A percentile compares a stretch with the other conserved stretches of the same genome.
These are phyloP conservation scores for Dendrobium chrysotoxum DNA, from an alignment of 106 monocot species.

Conservation along the genomic window DNA sequence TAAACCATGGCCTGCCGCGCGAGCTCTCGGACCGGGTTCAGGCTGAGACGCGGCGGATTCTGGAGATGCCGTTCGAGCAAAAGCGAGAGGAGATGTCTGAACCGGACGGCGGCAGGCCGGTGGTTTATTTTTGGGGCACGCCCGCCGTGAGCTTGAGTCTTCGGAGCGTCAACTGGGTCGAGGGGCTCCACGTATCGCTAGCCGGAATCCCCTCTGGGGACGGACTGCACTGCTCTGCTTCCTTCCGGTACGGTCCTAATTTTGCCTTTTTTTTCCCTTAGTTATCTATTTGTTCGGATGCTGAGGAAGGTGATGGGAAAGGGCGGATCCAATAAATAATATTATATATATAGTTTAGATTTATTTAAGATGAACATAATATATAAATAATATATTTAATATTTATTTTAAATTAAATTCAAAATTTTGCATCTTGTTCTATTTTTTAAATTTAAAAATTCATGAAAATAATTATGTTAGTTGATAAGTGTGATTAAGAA, in stretches of 20 bases:
- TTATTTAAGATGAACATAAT: too few relatives aligned
- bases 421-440: too few relatives aligned
- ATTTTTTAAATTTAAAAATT: too few relatives aligned
- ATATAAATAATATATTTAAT: too few relatives aligned
- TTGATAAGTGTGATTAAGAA: too few relatives aligned
- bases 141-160: constrained; percentile 17
- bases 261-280: not conserved
- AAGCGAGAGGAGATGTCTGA: constrained; percentile 12
- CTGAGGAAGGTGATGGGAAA: too few relatives aligned
- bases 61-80: constrained; percentile 32
- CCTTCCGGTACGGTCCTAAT: not conserved
- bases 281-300: not conserved
- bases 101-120: not conserved
- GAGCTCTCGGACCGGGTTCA: constrained; percentile 19
- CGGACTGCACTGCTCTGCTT: not conserved
- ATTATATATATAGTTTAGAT: too few relatives aligned
- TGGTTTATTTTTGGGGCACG: constrained; percentile 44
- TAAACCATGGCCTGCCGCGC: constrained; percentile 48
- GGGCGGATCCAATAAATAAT: too few relatives aligned
- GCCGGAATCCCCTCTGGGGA: not conserved
- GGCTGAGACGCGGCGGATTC: constrained; percentile 12
- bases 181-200: constrained; percentile 37
- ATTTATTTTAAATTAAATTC: too few relatives aligned
- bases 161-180: constrained; percentile 37
- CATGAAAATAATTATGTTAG: too few relatives aligned